A percentile compares a stretch with the other conserved stretches of the same genome.
Conservation (phyloP, 371 early-diverging fungal species). For the Lichtheimia corymbifera region DNA sequence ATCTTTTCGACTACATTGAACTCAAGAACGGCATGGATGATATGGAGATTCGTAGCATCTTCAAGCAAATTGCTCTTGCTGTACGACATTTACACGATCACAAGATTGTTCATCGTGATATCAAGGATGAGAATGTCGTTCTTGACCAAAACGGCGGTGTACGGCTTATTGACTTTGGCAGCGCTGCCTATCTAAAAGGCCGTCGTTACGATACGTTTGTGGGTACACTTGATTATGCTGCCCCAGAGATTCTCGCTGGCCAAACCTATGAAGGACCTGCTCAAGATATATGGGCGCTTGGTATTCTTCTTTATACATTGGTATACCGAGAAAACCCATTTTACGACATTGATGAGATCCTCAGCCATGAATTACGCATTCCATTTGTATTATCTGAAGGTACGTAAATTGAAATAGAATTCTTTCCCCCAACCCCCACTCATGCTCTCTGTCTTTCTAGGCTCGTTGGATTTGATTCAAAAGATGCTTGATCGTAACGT, state of each 20-base stretch:
- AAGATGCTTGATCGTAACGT: constrained; percentile 59
- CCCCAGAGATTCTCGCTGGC: constrained; percentile 73
- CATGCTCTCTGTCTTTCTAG: constrained; percentile 19
- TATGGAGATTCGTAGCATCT: constrained; percentile 57
- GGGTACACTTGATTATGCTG: constrained; percentile 75
- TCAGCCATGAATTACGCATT: constrained; percentile 63
- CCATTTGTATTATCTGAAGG: constrained; percentile 69
- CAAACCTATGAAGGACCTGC: constrained; percentile 73
- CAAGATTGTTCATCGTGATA: constrained; percentile 78
- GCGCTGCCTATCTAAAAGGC: constrained; percentile 65
- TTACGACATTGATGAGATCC: constrained; percentile 75
- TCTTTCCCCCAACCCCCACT: not conserved
- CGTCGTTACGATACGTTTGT: constrained; percentile 72
- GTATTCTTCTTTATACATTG: constrained; percentile 81
- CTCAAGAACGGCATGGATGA: constrained; percentile 58
- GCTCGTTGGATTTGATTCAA: constrained; percentile 55
- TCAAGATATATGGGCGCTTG: constrained; percentile 86
- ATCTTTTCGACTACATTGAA: constrained; percentile 79
- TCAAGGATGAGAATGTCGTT: constrained; percentile 79
- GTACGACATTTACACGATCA: constrained; percentile 69
- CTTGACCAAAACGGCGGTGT: constrained; percentile 57
- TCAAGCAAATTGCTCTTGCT: constrained; percentile 63
- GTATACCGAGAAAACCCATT: constrained; percentile 83
- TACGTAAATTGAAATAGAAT: constrained; percentile 25
- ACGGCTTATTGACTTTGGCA: constrained; percentile 77